Evolutionary conservation across 305 asterid genomes (phyloP).

Genomic region (Solanum hybrid): DNA sequence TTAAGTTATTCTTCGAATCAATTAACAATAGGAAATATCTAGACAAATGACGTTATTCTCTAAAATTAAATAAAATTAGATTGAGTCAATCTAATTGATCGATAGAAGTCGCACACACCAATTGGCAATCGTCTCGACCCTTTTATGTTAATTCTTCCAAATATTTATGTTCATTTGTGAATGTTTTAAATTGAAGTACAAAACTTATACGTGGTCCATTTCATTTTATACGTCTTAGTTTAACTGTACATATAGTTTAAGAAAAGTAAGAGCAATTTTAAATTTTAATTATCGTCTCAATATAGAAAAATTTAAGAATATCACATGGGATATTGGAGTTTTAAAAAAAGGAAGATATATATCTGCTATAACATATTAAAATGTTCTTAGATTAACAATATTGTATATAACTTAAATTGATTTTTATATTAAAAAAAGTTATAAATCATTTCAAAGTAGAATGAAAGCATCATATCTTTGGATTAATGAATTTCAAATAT

Average conservation of each 20-base stretch:
- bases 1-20: background rate
- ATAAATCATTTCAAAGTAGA: background rate
- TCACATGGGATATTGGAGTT: background rate
- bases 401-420: background rate
- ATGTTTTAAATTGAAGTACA: background rate
- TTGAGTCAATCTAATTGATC: background rate
- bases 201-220: background rate
- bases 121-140: background rate
- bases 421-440: background rate
- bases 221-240: background rate
- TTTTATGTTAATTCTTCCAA: background rate
- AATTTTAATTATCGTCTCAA: background rate
- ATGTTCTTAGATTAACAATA: background rate
- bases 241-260: background rate
- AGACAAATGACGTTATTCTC: background rate
- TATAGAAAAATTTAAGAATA: background rate
- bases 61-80: too few relatives aligned
- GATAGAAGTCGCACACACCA: background rate
- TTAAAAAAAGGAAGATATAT: too few relatives aligned
- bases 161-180: background rate
- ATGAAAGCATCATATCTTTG: background rate
- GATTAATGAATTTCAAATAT: background rate
- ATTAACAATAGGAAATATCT: background rate
- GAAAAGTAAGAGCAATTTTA: background rate
- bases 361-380: background rate